These are phyloP conservation scores for Kazachstania sp. DNA, from an alignment of 1,139 yeast genomes.

Conservation along the genomic window DNA sequence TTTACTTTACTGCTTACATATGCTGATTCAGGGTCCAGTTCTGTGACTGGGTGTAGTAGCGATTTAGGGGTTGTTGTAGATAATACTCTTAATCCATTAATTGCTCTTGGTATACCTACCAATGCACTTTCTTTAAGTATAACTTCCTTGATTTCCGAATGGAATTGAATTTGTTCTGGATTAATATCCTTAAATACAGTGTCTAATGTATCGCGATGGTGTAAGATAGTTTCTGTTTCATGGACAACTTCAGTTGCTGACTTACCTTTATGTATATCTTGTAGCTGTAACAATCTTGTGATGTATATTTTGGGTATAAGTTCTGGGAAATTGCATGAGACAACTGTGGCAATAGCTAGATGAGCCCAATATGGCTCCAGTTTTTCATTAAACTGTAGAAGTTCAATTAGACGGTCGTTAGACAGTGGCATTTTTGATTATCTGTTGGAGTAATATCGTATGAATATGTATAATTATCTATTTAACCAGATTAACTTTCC, in stretches of 20 bases:
- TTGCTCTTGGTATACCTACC: constrained; percentile 78
- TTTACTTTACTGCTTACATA: not conserved
- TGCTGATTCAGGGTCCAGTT: constrained; percentile 20
- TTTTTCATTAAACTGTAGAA: constrained; percentile 2
- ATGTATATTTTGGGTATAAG: constrained; percentile 5
- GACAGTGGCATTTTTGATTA: not conserved
- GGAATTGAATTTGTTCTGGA: constrained; percentile 27
- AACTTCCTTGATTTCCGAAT: constrained; percentile 63
- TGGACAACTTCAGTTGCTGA: not conserved
- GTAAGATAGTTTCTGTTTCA: not conserved
- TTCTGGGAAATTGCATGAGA: constrained; percentile 7
- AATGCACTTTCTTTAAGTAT: constrained; percentile 68
- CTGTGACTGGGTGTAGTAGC: constrained; percentile 25
- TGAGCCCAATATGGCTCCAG: constrained; percentile 5
- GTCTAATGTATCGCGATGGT: not conserved
- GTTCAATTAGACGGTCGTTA: constrained; percentile 1
- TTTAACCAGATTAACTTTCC: not conserved
- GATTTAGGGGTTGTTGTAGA: constrained; percentile 54
- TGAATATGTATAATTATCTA: no score
- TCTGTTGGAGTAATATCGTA: no score
- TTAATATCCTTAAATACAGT: not conserved
- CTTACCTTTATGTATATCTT: not conserved
- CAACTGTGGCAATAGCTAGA: constrained; percentile 5
- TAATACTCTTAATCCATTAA: constrained; percentile 63
- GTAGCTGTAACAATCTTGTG: constrained; percentile 1